Base-by-base conservation (phyloP, 495 filamentous ascomycete genomes). In the Trichoderma virens region DNA sequence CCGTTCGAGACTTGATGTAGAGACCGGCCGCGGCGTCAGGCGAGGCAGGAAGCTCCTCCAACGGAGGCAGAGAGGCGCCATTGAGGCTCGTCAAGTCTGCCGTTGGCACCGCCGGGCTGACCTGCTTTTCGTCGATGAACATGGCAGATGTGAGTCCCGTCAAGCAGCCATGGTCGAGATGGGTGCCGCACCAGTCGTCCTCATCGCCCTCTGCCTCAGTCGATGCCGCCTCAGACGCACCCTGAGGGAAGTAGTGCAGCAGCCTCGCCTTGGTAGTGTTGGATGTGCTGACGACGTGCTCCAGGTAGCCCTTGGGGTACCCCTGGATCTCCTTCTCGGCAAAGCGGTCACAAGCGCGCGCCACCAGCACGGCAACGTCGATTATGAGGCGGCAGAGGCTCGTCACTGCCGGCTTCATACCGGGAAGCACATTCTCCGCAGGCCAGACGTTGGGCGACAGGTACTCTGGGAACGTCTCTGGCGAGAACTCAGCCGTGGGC, bases 101-200 rank as follows among this genome's bases (percentile, higher is more conserved):
- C 38, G 67, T 69, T 25, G 72, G 69, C 5, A 72, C 72, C 13
- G 62, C 66, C 0, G 76, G 77, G 1, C 79, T 64, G 18, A 72
- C 73, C 5, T 80, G 77, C n/a, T 76, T 75, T 67, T 98, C 93
- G 72, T 98, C 91, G 67, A 97, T 81, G 72, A 96, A 99, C 90
- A 98, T 94, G 45, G 93, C 92, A 6, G 89, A 92, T 0, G 95
- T 99, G 34, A 99, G 81, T 20, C 94, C 94, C 0, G 92, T 97
- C 28, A 98, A 79, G 73, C 94, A 97, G 60, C 93, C 92, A 67
- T 96, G 91, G 72, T 97, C 93, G 60, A 93, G 77, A 72, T 98
- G 95, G 2, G 92, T 96, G 3, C 92, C 90, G 74, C 94, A 99
- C 94, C 94, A 99, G 73, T 93, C 90, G 73, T 97, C 93, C 64